Conservation (phyloP, 1,284 basidiomycete species). For the Ceratobasidium sp. region DNA sequence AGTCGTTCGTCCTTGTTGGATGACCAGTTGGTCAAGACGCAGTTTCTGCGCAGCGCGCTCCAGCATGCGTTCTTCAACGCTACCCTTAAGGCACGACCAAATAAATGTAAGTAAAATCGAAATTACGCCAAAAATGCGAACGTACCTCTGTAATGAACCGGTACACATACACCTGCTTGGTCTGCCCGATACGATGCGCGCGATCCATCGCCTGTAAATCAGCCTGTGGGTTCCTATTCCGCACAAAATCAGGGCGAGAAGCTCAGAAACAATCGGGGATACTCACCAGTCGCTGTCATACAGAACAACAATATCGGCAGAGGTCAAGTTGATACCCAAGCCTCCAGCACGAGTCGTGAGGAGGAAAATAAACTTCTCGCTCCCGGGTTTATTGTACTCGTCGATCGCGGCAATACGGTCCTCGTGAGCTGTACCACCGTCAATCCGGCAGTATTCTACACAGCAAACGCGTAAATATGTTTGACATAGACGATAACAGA, state of each 20-base stretch:
- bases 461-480: no score
- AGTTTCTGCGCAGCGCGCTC: slow-evolving; percentile 98
- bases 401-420: slow-evolving; percentile 97
- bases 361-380: slow-evolving; percentile 97
- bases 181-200: slow-evolving; percentile 98
- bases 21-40: slow-evolving; percentile 95
- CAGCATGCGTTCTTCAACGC: slow-evolving; percentile 97
- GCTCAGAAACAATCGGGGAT: slow-evolving; percentile 26
- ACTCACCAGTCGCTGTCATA: slow-evolving; percentile 95
- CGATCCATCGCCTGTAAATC: slow-evolving; percentile 99
- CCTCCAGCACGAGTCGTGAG: slow-evolving; percentile 99
- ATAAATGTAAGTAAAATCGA: no score
- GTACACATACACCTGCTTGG: slow-evolving; percentile 98
- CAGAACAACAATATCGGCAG: slow-evolving; percentile 95
- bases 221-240: slow-evolving; percentile 92
- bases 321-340: slow-evolving; percentile 96
- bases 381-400: slow-evolving; percentile 95
- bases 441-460: slow-evolving; percentile 95
- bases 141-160: slow-evolving; percentile 91
- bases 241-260: background rate
- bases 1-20: slow-evolving; percentile 89
- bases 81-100: slow-evolving; percentile 62
- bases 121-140: background rate
- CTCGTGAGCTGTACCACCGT: slow-evolving; percentile 95
- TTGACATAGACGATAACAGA: background rate